Evolutionary conservation across 805 yeast genomes (phyloP), one percentile per base, ranked within the genome.

Genomic region (Saturnispora galanensis): DNA sequence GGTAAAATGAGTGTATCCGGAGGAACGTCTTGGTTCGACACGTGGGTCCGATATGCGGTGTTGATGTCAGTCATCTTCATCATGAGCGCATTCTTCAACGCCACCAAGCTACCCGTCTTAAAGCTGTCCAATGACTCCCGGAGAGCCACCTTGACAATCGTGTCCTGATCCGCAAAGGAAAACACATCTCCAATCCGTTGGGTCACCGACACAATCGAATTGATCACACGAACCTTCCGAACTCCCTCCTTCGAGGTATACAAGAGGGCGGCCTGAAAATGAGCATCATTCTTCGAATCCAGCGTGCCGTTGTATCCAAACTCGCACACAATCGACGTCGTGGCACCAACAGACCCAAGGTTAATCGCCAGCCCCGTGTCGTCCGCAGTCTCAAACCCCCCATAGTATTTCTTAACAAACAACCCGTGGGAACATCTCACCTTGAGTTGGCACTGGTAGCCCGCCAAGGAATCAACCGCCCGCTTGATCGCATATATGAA

Each of bases 341-440:
- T 79, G 13, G 73, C 69, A 35, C 52, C 58, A 49, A 47, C 53
- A 46, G 46, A 41, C 31, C 51, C 47, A 35, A 51, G 42, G 40
- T 35, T 41, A 45, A 51, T 59, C 21, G 50, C 45, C 7, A 31
- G 12, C 12, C 68, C 65, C 4, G 63, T 63, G 11, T 65, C 63
- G 29, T 64, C 63, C 1, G 58, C 51, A 12, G 67, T 65, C 9
- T 63, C 57, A 43, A 79, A 69, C 37, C 70, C 72, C 0, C 90
- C 90, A 54, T 81, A 83, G 58, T 88, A 85, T 45, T 77, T 77
- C 12, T 75, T 64, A 8, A 90, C 86, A 56, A 85, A 94, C 42
- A 93, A 66, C 0, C 97, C 97, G 51, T 74, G 78, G 1, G 97
- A 87, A 54, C 89, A 82, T 51, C 98, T 82, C 21, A 88, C 74